These are phyloP conservation scores for Penicillium manginii DNA, from an alignment of 495 filamentous ascomycete genomes.

Conservation along the genomic window DNA sequence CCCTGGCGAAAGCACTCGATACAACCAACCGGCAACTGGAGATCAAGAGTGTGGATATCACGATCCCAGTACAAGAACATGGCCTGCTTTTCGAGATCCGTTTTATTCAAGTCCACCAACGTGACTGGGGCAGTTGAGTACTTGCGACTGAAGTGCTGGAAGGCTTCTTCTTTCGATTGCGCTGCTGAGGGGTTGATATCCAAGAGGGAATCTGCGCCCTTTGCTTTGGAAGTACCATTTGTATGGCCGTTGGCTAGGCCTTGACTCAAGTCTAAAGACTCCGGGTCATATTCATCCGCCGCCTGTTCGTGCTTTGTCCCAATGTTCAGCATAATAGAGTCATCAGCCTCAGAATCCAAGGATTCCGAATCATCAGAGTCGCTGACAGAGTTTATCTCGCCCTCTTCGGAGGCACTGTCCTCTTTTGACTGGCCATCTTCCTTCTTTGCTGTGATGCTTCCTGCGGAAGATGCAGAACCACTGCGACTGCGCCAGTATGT, in stretches of 20 bases:
- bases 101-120: conserved; percentile 46
- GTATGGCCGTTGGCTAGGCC: conserved; percentile 4
- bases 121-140: conserved; percentile 41
- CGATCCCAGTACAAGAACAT: conserved; percentile 56
- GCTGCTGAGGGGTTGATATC: not conserved
- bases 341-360: conserved; percentile 42
- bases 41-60: conserved; percentile 63
- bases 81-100: conserved; percentile 48
- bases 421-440: conserved; percentile 14
- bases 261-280: conserved; percentile 15
- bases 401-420: conserved; percentile 30
- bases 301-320: conserved; percentile 28
- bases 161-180: conserved; percentile 43
- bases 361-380: conserved; percentile 46
- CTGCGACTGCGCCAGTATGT: conserved; percentile 47
- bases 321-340: conserved; percentile 50
- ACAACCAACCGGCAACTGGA: conserved; percentile 64
- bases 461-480: conserved; percentile 35
- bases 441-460: conserved; percentile 4
- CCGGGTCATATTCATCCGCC: conserved; percentile 33
- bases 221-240: not conserved
- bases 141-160: conserved; percentile 36
- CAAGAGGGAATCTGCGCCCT: not conserved
- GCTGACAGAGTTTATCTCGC: conserved; percentile 28
- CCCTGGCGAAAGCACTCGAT: conserved; percentile 50